Percentiles rank a stretch among this genome's conserved stretches.
phyloP scores from a whole-genome alignment of 257 asterid genomes.

The Solanum microdontum region DNA sequence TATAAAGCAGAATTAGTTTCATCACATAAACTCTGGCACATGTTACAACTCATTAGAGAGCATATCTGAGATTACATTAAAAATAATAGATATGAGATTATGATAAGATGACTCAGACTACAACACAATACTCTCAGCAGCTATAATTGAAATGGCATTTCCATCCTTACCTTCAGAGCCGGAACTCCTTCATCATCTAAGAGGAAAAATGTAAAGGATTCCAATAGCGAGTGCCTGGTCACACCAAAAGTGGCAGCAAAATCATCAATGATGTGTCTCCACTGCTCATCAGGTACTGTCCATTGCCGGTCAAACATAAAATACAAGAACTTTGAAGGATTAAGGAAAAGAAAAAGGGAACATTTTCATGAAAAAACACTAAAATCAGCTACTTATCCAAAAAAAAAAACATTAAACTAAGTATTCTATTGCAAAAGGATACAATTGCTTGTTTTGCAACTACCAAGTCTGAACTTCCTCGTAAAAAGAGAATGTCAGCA shows the following conservation, averaged over 20 bases:
- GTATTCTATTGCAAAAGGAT: slow-evolving; percentile 33
- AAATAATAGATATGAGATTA: not conserved
- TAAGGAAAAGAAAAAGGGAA: slow-evolving; percentile 28
- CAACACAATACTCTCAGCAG: not conserved
- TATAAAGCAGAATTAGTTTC: not conserved
- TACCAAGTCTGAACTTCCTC: slow-evolving; percentile 80
- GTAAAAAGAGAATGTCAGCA: slow-evolving; percentile 76
- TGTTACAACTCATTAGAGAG: not conserved
- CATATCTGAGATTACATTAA: not conserved
- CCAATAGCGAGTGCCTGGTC: slow-evolving; percentile 74
- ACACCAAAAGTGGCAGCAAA: slow-evolving; percentile 78
- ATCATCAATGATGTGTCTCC: slow-evolving; percentile 73
- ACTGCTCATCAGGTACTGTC: slow-evolving; percentile 54
- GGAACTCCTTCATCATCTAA: slow-evolving; percentile 79
- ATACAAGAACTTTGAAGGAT: slow-evolving; percentile 69
- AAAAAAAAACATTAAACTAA: not conserved
- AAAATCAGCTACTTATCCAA: not conserved
- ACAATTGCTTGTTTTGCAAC: slow-evolving; percentile 90
- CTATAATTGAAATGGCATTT: not conserved
- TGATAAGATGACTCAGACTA: not conserved
- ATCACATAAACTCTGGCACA: not conserved
- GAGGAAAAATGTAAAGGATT: slow-evolving; percentile 73
- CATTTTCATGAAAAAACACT: not conserved
- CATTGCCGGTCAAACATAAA: slow-evolving; percentile 86
- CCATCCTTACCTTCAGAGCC: slow-evolving; percentile 59